Evolutionary conservation across 2,329 filamentous ascomycete genomes (phyloP), one percentile per base, ranked within the genome.

Genomic region (Aspergillus sojae): DNA sequence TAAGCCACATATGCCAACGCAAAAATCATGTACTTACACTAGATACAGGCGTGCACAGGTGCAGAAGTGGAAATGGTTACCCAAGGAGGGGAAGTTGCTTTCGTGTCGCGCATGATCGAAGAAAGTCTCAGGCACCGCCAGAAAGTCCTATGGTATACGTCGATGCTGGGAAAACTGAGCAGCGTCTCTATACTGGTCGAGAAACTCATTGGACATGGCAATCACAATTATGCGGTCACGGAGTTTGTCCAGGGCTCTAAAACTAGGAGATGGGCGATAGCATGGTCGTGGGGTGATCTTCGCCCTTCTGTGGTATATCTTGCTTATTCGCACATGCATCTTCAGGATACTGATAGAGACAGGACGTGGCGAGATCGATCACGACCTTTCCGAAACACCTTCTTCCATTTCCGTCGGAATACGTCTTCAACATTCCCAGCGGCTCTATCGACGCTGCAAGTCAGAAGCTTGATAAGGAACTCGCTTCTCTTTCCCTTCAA

Each of bases 91-190:
- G 93, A 97, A 74, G 80, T 91, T 0, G 86, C 85, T 4, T 96
- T 97, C 74, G 88, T 93, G 4, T 79, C 81, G 1, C 84, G 87
- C 6, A 89, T 97, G 66, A 81, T 96, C 5, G 79, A 85, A 0
- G 91, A 96, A 74, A 93, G 89, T 39, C 75, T 91, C 0, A 64
- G 74, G 0, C 79, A 92, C 1, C 80, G 82, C 21, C 81, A 85
- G 0, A 83, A 84, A 11, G 88, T 96, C 0, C 86, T 87, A 64
- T 99, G 95, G 95, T 98, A 95, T 77, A 95, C 91, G 1, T 89
- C 89, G 60, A 96, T 98, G 92, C 82, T 98, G 0, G 94, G 94
- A 0, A 96, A 96, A 71, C 81, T 92, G 34, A 94, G 90, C 68
- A 81, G 92, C 3, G 83, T 90, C 0, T 80, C 82, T 0, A 77